Evolutionary conservation across 129 eudicot genomes (phyloP), one percentile per base, ranked within the genome.

Genomic region (Centrapalus pauciflorus): DNA sequence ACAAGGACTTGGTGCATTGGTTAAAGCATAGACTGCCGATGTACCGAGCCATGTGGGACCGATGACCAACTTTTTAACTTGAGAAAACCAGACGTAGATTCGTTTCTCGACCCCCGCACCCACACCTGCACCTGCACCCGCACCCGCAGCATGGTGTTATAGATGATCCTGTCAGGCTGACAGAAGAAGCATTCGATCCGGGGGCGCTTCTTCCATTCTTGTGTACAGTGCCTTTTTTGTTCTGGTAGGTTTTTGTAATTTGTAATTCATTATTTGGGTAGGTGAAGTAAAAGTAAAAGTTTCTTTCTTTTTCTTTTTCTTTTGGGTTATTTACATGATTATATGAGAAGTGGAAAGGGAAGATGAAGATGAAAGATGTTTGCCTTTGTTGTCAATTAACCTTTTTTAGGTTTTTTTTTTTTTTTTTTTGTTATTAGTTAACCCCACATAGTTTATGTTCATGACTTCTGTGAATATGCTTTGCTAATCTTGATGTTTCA

Each of bases 11-110:
- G 90, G 72, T 84, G 45, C 87, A 86, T 64, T 94, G 99, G 99
- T 79, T 89, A 67, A 89, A 89, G 73, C 87, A 89, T 57, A 82
- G 99, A 77, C 97, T 85, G 24, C 68, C 93, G 35, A 78, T 94
- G 7, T 89, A 63, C 82, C 99, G 89, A 17, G 97, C 97, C 52
- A 81, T 50, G 87, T 81, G 95, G 90, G 99, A 94, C 74, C 74
- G 94, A 66, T 94, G 77, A 81, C 29, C 4, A 26, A 32, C 7
- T 29, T 49, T 56, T 66, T 55, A 64, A 71, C 34, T 40, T 10
- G 26, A 32, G 23, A 64, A 73, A 55, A 6, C 14, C 57, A 74
- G 79, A 52, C 60, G 21, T 74, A 74, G 79, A 43, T 57, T 56
- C 16, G 48, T 26, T 64, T 49, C 61, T 67, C 13, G 54, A 61